Conservation (phyloP, 345 rosid genomes). For the Barbarea vulgaris region DNA sequence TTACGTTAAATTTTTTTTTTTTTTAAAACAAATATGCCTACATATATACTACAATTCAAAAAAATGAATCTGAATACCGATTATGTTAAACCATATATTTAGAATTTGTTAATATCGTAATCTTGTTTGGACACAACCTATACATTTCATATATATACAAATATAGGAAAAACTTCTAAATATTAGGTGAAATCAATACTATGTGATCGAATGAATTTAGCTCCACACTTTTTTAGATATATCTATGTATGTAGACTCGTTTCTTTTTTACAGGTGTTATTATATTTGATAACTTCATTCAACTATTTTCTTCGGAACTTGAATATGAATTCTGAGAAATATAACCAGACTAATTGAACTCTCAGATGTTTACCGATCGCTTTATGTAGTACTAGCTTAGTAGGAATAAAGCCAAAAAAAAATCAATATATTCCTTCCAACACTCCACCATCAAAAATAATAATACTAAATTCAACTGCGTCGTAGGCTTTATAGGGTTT, state of each 20-base stretch:
- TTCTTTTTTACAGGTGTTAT: too few relatives aligned
- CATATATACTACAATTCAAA: not conserved
- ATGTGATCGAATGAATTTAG: too few relatives aligned
- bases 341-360: not conserved
- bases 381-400: not conserved
- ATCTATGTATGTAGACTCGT: too few relatives aligned
- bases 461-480: slow-evolving; percentile 10
- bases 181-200: not conserved
- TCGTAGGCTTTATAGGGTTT: slow-evolving; percentile 39
- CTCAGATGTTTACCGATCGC: not conserved
- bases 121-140: not conserved
- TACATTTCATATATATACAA: not conserved
- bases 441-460: slow-evolving; percentile 4
- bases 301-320: not conserved
- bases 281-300: not conserved
- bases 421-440: slow-evolving; percentile 20
- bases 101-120: not conserved
- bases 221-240: too few relatives aligned
- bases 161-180: not conserved
- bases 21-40: not conserved
- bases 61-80: not conserved
- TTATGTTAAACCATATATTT: not conserved
- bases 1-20: not conserved
- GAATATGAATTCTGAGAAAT: not conserved
- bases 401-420: slow-evolving; percentile 17